Conservation (phyloP, 192 early-diverging fungal species). For the Geranomyces variabilis region DNA sequence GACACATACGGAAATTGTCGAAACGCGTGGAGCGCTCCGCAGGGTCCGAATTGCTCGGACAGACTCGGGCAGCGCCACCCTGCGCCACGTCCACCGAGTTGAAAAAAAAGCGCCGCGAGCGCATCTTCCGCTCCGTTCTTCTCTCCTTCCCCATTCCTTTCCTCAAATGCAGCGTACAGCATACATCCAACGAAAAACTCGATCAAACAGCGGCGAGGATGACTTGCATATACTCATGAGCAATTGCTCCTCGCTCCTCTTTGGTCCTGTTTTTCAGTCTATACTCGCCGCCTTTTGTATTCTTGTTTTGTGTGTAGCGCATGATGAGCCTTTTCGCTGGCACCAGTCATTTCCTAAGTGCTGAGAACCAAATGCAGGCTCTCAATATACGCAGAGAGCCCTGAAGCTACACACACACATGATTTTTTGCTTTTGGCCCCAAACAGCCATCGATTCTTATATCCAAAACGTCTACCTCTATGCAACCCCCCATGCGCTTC, state of each 20-base stretch:
- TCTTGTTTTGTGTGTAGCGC: not conserved
- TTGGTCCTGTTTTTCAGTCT: not conserved
- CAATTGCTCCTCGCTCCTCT: not conserved
- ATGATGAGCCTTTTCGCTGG: constrained; percentile 8
- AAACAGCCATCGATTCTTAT: not conserved
- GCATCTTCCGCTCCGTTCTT: too few relatives aligned
- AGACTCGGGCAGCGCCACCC: too few relatives aligned
- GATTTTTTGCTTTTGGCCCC: not conserved
- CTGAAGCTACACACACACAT: constrained; percentile 5
- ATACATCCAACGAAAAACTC: too few relatives aligned
- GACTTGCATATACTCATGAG: too few relatives aligned
- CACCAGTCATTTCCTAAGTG: constrained; percentile 1
- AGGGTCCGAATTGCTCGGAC: too few relatives aligned
- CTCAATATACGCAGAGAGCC: constrained; percentile 11
- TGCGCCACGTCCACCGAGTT: too few relatives aligned
- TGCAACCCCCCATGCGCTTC: not conserved
- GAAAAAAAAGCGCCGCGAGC: too few relatives aligned
- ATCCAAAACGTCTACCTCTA: not conserved
- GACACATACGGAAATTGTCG: too few relatives aligned
- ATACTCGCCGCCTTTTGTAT: not conserved
- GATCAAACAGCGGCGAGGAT: too few relatives aligned
- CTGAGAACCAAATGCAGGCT: constrained; percentile 2
- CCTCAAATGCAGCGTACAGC: too few relatives aligned
- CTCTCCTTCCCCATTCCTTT: too few relatives aligned
- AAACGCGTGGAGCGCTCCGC: too few relatives aligned